Percentiles rank a stretch among this genome's conserved stretches.
phyloP scores from a whole-genome alignment of 768 basidiomycete species.

The Candolleomyces efflorescens region DNA sequence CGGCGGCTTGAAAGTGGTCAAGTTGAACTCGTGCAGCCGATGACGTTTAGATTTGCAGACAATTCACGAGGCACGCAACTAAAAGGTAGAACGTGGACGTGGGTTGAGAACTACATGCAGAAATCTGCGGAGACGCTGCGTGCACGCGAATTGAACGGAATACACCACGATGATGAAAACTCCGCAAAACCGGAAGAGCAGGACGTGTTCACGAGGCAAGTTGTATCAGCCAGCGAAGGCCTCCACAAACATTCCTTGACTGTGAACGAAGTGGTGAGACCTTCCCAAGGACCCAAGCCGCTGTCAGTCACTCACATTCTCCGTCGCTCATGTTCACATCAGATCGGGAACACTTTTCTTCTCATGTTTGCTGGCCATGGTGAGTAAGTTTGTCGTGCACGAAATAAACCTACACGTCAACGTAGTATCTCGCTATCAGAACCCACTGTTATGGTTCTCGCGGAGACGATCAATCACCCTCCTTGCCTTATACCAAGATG shows the following conservation, averaged over 20 bases:
- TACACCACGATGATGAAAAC: not conserved
- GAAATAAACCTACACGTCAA: no score
- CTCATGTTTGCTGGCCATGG: not conserved
- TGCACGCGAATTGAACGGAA: no score
- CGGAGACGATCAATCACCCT: conserved; percentile 5
- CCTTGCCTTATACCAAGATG: conserved; percentile 8
- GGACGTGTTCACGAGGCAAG: not conserved
- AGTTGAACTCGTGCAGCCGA: no score
- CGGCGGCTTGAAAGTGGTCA: no score
- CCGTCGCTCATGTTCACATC: no score
- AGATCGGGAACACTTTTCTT: not conserved
- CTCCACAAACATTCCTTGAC: not conserved
- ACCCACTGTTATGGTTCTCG: conserved; percentile 8
- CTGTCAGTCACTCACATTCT: not conserved
- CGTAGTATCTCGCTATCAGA: no score
- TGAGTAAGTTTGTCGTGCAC: not conserved
- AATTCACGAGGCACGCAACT: no score
- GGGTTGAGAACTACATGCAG: no score
- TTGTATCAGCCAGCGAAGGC: not conserved
- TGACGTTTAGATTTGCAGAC: no score
- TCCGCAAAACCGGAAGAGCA: not conserved
- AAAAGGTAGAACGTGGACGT: no score
- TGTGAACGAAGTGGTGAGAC: not conserved
- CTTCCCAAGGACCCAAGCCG: not conserved
- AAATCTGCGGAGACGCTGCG: no score